A percentile compares a stretch with the other conserved stretches of the same genome.
Conservation (phyloP, 768 basidiomycete species). For the Boletus rubroflammeus region DNA sequence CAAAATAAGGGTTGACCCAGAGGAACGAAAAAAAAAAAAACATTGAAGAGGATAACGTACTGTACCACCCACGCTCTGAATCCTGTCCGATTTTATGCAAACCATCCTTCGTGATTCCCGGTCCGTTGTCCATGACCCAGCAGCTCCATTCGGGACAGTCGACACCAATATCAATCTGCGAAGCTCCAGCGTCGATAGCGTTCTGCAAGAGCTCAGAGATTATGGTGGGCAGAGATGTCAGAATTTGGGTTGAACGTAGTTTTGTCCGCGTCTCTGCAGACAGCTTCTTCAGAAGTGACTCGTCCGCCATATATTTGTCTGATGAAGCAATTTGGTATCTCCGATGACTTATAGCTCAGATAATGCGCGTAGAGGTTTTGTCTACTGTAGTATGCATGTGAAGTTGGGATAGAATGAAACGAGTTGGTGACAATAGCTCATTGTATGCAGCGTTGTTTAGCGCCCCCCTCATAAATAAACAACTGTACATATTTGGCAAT, state of each 20-base stretch:
- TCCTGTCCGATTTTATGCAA: slow-evolving; percentile 52
- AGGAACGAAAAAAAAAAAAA: not conserved
- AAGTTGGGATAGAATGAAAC: not conserved
- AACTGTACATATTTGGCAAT: slow-evolving; percentile 25
- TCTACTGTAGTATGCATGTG: not conserved
- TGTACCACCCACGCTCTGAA: slow-evolving; percentile 57
- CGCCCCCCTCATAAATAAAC: slow-evolving; percentile 19
- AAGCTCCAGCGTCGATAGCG: slow-evolving; percentile 76
- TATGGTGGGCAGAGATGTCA: slow-evolving; percentile 78
- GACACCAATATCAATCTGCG: slow-evolving; percentile 65
- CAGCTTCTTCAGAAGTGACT: slow-evolving; percentile 38
- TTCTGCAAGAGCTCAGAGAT: slow-evolving; percentile 89
- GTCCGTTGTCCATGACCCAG: slow-evolving; percentile 84
- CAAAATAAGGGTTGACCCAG: not conserved
- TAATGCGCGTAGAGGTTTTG: not conserved
- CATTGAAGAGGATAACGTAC: slow-evolving; percentile 42
- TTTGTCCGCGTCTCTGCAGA: slow-evolving; percentile 59
- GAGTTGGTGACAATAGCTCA: not conserved
- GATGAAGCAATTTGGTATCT: not conserved
- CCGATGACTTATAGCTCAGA: not conserved
- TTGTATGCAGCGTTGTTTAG: slow-evolving; percentile 21
- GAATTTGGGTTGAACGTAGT: slow-evolving; percentile 78
- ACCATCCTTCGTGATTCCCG: slow-evolving; percentile 63
- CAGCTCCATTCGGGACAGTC: slow-evolving; percentile 77
- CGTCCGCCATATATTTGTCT: slow-evolving; percentile 22